These are phyloP conservation scores for Chimonanthus salicifolius DNA, from an alignment of 164 flowering plant species.

Conservation along the genomic window DNA sequence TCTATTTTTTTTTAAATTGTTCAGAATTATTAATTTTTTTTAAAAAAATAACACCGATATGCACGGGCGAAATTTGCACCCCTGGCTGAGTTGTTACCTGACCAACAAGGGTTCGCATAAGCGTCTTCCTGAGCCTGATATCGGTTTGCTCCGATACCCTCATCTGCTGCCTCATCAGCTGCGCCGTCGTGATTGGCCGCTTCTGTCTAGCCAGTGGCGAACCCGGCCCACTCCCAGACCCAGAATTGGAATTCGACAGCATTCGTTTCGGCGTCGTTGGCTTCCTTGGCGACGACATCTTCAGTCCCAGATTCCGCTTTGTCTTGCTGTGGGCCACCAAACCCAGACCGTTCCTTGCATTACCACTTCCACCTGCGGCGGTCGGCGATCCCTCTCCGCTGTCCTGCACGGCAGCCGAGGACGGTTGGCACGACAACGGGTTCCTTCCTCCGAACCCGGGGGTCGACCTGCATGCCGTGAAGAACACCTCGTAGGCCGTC, in stretches of 20 bases:
- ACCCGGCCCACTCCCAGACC: not conserved
- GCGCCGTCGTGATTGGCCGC: conserved; percentile 11
- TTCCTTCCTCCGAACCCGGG: conserved; percentile 77
- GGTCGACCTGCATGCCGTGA: conserved; percentile 72
- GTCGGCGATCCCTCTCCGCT: not conserved
- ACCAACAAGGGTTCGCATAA: conserved; percentile 86
- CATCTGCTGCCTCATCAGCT: conserved; percentile 90
- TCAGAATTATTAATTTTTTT: no score
- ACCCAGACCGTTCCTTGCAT: not conserved
- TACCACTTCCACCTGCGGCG: not conserved
- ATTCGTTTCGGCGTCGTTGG: conserved; percentile 7
- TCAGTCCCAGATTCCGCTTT: conserved; percentile 24
- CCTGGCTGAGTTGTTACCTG: conserved; percentile 36
- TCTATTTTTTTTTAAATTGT: no score
- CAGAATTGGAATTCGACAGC: not conserved
- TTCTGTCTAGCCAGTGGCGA: not conserved
- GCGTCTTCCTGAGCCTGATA: conserved; percentile 70
- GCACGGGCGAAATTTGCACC: no score
- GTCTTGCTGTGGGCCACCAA: conserved; percentile 16
- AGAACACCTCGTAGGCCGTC: conserved; percentile 82
- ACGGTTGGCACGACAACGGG: conserved; percentile 36
- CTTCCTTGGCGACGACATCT: conserved; percentile 1
- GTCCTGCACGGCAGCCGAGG: conserved; percentile 17
- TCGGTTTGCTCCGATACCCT: conserved; percentile 83
- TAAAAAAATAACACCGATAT: no score